Evolutionary conservation across 495 filamentous ascomycete genomes (phyloP), one percentile per base, ranked within the genome.

Genomic region (Aspergillus affinis): DNA sequence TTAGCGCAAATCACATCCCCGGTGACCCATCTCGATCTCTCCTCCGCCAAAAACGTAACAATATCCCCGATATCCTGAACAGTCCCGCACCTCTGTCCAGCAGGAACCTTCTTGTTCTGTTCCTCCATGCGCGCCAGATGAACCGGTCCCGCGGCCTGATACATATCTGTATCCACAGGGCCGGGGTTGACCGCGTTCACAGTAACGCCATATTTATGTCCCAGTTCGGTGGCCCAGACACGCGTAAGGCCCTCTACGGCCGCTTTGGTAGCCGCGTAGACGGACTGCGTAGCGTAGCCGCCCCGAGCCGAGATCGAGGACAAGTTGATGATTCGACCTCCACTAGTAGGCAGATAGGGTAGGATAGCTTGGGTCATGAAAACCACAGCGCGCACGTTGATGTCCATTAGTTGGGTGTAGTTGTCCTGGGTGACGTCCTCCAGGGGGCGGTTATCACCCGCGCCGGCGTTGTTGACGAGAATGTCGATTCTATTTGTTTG

Each of bases 21-120:
- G 0, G 79, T 82, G 45, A 84, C 70, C 81, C 80, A 82, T 8
- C 76, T 65, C 48, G 73, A 77, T 63, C 79, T 75, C 66, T 83
- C 81, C 12, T 69, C 73, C 12, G 70, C 73, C 10, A 84, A 48
- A n/a, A 82, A 64, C 19, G 76, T 53, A 20, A 78, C 78, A 10
- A 73, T 72, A 63, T 82, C 80, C 17, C 73, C 80, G 57, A 84
- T 69, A 67, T 84, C 78, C 44, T 72, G 64, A 0, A 69, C 63
- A 1, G 47, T 71, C 0, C 72, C 77, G 3, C 62, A 61, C 6
- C 71, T 55, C 48, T 71, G 68, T 21, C 70, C 74, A 55, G 67
- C 68, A 4, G 69, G 59, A 5, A 70, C 66, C 21, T 61, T 69
- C 48, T 66, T 63, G 29, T 65, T 65, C 48, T 62, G 51, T 55